Evolutionary conservation across 108 stramenopile species (phyloP).

Genomic region (Skeletonema tropicum): DNA sequence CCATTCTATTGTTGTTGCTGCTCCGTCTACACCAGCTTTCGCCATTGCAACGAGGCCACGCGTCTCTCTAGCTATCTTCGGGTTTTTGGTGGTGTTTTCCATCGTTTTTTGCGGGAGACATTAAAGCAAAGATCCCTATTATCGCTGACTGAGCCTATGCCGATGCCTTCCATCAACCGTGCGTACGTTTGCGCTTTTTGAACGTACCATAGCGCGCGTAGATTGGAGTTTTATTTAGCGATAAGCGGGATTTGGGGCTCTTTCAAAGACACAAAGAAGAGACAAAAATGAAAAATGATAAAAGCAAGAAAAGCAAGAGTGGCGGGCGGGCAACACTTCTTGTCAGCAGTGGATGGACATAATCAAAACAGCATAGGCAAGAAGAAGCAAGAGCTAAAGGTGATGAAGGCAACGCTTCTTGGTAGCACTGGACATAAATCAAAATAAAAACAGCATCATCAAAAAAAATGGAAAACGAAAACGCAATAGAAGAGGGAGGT

Average conservation of each 20-base stretch:
- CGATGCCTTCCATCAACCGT: too few relatives aligned
- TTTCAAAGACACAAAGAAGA: neutral
- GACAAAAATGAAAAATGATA: too few relatives aligned
- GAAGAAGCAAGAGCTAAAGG: too few relatives aligned
- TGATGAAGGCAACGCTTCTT: neutral
- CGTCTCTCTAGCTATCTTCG: too few relatives aligned
- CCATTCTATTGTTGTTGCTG: neutral
- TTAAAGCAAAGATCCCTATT: neutral
- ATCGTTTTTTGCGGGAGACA: neutral
- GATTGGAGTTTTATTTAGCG: too few relatives aligned
- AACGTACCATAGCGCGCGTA: too few relatives aligned
- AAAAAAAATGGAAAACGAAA: constrained; percentile 7
- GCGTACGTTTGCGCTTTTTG: too few relatives aligned
- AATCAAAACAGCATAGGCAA: too few relatives aligned
- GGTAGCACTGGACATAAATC: neutral
- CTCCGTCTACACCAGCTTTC: neutral
- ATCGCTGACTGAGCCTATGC: neutral
- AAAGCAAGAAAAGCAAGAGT: too few relatives aligned
- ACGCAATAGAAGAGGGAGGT: neutral
- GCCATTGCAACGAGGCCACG: neutral
- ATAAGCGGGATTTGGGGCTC: neutral
- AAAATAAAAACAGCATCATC: neutral
- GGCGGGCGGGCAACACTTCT: too few relatives aligned
- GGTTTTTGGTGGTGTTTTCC: too few relatives aligned
- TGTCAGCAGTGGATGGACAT: too few relatives aligned